phyloP scores from a whole-genome alignment of 257 asterid species.

The Paraleonurus japonicus region DNA sequence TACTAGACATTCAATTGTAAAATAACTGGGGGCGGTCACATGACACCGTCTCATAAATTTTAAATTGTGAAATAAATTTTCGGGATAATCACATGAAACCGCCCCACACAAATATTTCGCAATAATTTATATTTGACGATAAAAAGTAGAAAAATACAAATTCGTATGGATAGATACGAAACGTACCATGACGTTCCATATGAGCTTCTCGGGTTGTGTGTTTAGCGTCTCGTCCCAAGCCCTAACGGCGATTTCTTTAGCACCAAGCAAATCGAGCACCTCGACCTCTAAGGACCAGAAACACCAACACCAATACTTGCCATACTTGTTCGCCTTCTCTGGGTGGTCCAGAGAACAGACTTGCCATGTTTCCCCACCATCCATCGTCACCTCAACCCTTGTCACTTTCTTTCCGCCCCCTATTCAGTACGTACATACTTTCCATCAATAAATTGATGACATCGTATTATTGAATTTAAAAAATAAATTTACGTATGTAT shows the following conservation, averaged over 20 bases:
- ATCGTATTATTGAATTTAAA: background rate
- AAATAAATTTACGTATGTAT: background rate
- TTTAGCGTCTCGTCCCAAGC: conserved; percentile 93
- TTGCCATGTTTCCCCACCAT: conserved; percentile 88
- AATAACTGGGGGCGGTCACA: no score
- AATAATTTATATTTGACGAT: no score
- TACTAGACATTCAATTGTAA: no score
- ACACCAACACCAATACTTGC: conserved; percentile 97
- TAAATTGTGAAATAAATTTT: no score
- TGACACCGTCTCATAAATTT: no score
- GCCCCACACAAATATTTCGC: no score
- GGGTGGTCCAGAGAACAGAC: conserved; percentile 58
- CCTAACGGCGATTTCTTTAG: conserved; percentile 86
- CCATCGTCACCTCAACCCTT: conserved; percentile 84
- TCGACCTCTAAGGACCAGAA: conserved; percentile 91
- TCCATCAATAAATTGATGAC: background rate
- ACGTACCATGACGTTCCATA: conserved; percentile 90
- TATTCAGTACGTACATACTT: conserved; percentile 15
- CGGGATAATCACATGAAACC: no score
- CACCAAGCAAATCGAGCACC: conserved; percentile 69
- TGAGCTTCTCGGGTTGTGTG: conserved; percentile 91
- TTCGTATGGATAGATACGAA: background rate
- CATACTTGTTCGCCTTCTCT: conserved; percentile 75
- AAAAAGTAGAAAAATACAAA: no score
- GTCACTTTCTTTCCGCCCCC: conserved; percentile 97